Percentiles rank a stretch among this genome's conserved stretches.
These are phyloP conservation scores for Colletotrichum sidae DNA, from an alignment of 2,329 filamentous ascomycete genomes.

Conservation along the genomic window DNA sequence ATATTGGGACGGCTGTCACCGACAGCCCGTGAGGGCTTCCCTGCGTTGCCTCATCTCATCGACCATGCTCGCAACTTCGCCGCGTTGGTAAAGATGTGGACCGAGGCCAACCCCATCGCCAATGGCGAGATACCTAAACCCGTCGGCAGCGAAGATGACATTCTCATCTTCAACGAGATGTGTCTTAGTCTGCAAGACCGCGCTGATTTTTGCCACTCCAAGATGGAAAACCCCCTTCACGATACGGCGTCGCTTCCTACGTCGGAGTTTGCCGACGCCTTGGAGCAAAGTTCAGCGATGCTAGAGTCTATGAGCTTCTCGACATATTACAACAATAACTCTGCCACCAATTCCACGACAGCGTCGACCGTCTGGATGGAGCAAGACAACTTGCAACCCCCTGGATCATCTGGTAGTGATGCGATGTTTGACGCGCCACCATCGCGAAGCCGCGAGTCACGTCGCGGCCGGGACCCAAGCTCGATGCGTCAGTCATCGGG, in stretches of 20 bases:
- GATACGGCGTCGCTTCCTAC: constrained; percentile 48
- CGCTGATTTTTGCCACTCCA: constrained; percentile 62
- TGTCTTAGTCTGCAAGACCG: constrained; percentile 63
- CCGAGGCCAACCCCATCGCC: constrained; percentile 62
- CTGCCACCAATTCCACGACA: constrained; percentile 25
- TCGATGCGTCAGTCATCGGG: constrained; percentile 37
- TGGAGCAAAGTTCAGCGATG: constrained; percentile 56
- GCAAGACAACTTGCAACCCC: constrained; percentile 35
- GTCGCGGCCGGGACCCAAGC: constrained; percentile 33
- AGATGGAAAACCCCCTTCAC: constrained; percentile 58
- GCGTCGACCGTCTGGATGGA: constrained; percentile 47
- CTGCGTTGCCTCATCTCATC: constrained; percentile 91
- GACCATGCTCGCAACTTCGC: constrained; percentile 90
- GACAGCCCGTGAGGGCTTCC: constrained; percentile 89
- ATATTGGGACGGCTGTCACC: constrained; percentile 86
- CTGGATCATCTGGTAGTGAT: constrained; percentile 42
- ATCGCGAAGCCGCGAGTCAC: constrained; percentile 35
- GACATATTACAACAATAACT: constrained; percentile 45
- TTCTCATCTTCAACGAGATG: constrained; percentile 64
- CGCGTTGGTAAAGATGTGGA: constrained; percentile 84
- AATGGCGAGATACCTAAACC: constrained; percentile 35
- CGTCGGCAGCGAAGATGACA: constrained; percentile 56
- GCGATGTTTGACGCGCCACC: constrained; percentile 26
- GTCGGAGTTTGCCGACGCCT: constrained; percentile 57
- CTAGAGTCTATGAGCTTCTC: constrained; percentile 51